Base-by-base conservation (phyloP, 2,329 filamentous ascomycete genomes). In the Aureobasidium lini region DNA sequence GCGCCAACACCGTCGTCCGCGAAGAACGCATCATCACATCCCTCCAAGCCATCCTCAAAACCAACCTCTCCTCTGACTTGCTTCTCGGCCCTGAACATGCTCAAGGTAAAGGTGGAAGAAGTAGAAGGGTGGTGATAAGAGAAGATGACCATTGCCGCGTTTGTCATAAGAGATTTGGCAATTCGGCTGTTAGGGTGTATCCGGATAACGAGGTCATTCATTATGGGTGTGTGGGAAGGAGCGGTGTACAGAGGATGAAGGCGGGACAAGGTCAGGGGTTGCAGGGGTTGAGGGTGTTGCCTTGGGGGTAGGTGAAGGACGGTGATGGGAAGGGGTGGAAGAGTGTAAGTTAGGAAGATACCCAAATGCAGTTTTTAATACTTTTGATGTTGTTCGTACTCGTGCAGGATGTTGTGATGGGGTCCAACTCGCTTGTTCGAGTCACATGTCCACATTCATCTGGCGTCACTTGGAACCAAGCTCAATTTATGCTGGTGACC, bases 81-180 rank as follows among this genome's bases (percentile, higher is more conserved):
- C 76, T 89, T 47, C 79, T 96, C 1, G 93, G 92, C 2, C 85
- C 89, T 81, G 83, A 80, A 82, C 48, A 66, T 39, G 81, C 81
- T 16, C 29, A 28, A 31, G 23, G 43, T 13, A 10, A 76, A 79
- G 56, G 84, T 81, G 79, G 79, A 0, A 75, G 84, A 67, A 86
- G 83, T 66, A 74, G 83, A 39, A 82, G 90, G 65, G 91, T 96
- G 10, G 84, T 90, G 18, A 85, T 99, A 54, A 84, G 83, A 9
- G 93, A 99, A 67, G 93, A 97, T 69, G 80, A 90, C 54, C 87
- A 96, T 58, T 99, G 94, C 71, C 86, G 88, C 11, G 89, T 95
- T 15, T 99, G 94, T 71, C 88, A 96, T 73, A 97, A 96, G 79
- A 80, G 94, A 64, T 82, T 99, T 64, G 93, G 92, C 1, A 88